Evolutionary conservation across 2,329 filamentous ascomycete genomes (phyloP).

Genomic region (Magnaporthales sp.): DNA sequence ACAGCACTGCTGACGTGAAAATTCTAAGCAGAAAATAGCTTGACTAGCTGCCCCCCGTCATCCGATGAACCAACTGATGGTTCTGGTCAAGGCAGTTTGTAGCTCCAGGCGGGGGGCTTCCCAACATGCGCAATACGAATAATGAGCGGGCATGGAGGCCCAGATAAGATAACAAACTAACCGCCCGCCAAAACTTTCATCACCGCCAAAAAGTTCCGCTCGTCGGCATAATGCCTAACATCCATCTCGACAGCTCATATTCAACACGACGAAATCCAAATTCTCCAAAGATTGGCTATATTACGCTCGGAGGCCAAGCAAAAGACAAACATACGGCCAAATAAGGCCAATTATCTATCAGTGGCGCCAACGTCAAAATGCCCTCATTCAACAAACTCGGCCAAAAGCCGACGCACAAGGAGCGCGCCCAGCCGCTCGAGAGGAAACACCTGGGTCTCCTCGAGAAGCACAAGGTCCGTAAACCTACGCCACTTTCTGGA

Average conservation of each 20-base stretch:
- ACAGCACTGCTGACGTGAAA: too few relatives aligned
- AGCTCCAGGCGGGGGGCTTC: neutral
- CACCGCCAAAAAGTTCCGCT: neutral
- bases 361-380: neutral
- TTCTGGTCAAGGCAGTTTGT: neutral
- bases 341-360: neutral
- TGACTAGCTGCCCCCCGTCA: neutral
- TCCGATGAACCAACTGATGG: neutral
- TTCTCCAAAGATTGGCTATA: neutral
- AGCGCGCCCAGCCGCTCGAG: conserved; percentile 79
- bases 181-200: conserved; percentile 1
- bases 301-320: neutral
- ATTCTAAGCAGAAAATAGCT: neutral
- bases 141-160: too few relatives aligned
- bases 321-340: neutral
- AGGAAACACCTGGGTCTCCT: conserved; percentile 82
- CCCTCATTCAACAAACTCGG: conserved; percentile 43
- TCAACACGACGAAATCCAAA: neutral
- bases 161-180: conserved; percentile 3
- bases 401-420: conserved; percentile 76
- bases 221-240: neutral
- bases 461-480: conserved; percentile 80
- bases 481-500: neutral
- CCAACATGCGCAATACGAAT: neutral
- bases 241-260: neutral